Evolutionary conservation across 164 flowering plant species (phyloP).

Genomic region (Vitis amurensis): DNA sequence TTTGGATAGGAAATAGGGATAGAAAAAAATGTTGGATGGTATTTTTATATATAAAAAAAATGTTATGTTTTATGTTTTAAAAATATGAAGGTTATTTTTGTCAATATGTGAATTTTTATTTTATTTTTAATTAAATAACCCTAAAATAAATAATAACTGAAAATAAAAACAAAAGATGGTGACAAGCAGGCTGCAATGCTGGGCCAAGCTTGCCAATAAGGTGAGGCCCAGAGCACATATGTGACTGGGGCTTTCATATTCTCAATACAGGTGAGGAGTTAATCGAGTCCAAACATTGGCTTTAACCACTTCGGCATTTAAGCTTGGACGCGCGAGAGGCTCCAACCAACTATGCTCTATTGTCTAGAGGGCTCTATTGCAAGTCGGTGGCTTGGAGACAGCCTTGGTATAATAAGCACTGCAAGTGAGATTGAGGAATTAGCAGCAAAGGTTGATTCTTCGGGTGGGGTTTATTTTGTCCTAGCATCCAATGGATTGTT

Average conservation of each 20-base stretch:
- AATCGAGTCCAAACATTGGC: constrained; percentile 65
- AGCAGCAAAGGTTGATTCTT: constrained; percentile 60
- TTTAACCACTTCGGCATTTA: constrained; percentile 79
- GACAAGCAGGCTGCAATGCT: constrained; percentile 98
- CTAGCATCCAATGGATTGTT: constrained; percentile 92
- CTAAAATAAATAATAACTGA: too few relatives aligned
- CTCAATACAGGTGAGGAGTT: constrained; percentile 74
- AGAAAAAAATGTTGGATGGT: too few relatives aligned
- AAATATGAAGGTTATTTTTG: too few relatives aligned
- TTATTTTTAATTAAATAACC: too few relatives aligned
- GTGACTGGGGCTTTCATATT: constrained; percentile 97
- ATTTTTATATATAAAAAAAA: too few relatives aligned
- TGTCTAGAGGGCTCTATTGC: constrained; percentile 88
- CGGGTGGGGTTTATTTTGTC: constrained; percentile 92
- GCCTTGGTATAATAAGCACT: constrained; percentile 68
- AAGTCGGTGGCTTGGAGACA: constrained; percentile 94
- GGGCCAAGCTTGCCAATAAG: constrained; percentile 89
- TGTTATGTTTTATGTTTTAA: too few relatives aligned
- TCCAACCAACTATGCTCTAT: constrained; percentile 66
- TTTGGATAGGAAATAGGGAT: too few relatives aligned
- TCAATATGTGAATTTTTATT: too few relatives aligned
- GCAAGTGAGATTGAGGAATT: constrained; percentile 78
- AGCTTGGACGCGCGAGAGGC: constrained; percentile 86
- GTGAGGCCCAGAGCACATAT: constrained; percentile 96
- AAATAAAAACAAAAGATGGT: constrained; percentile 24